phyloP scores from a whole-genome alignment of 306 rosid species.

The Pueraria montana region DNA sequence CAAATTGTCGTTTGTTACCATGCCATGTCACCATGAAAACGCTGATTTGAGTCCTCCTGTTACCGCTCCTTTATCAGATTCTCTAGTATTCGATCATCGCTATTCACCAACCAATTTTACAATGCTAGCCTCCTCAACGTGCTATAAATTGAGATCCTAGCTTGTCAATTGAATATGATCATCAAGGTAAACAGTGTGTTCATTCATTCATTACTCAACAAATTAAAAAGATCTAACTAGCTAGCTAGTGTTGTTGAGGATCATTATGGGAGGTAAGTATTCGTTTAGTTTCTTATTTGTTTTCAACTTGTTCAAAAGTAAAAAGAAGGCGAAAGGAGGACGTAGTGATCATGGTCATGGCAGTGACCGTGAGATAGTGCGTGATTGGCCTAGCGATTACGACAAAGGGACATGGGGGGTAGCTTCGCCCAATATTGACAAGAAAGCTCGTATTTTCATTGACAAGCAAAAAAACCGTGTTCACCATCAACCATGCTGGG shows the following conservation, averaged over 20 bases:
- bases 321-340: constrained; percentile 47
- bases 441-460: constrained; percentile 65
- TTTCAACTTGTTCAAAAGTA: constrained; percentile 59
- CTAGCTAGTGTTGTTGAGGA: background rate
- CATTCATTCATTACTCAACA: background rate
- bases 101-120: background rate
- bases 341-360: background rate
- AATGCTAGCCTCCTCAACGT: constrained; percentile 11
- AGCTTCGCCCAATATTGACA: constrained; percentile 73
- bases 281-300: constrained; percentile 55
- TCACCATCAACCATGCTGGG: constrained; percentile 41
- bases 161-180: background rate
- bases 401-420: constrained; percentile 63
- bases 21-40: background rate
- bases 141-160: constrained; percentile 35
- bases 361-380: constrained; percentile 23
- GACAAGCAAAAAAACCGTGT: constrained; percentile 46
- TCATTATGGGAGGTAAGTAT: constrained; percentile 45
- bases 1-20: background rate
- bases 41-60: constrained; percentile 1
- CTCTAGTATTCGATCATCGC: background rate
- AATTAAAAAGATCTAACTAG: background rate
- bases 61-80: constrained; percentile 44
- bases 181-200: background rate
- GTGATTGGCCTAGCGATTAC: constrained; percentile 65